A percentile compares a stretch with the other conserved stretches of the same genome.
These are phyloP conservation scores for Porodaedalea pini DNA, from an alignment of 1,284 basidiomycete species.

Conservation along the genomic window DNA sequence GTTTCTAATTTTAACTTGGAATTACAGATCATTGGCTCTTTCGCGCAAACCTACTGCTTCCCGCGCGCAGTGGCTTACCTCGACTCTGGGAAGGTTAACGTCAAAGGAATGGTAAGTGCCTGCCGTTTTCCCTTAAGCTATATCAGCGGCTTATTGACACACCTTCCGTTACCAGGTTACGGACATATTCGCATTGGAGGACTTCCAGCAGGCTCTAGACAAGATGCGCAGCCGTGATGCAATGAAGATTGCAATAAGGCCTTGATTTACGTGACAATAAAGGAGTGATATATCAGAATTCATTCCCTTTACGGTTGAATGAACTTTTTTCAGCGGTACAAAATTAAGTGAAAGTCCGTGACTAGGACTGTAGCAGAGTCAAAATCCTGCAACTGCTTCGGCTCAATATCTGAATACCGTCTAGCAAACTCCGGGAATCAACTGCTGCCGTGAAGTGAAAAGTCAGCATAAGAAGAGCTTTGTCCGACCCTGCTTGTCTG, in stretches of 20 bases:
- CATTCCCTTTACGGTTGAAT: no score
- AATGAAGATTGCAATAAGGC: conserved; percentile 40
- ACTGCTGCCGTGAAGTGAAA: no score
- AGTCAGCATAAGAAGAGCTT: no score
- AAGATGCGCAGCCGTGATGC: conserved; percentile 50
- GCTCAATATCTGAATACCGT: no score
- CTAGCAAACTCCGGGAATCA: no score
- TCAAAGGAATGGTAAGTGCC: conserved; percentile 51
- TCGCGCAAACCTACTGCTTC: conserved; percentile 60
- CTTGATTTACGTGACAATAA: conserved; percentile 18
- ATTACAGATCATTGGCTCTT: conserved; percentile 54
- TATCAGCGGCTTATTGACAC: not conserved
- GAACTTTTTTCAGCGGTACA: no score
- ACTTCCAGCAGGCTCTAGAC: conserved; percentile 58
- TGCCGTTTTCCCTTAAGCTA: not conserved
- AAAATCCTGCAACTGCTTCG: no score
- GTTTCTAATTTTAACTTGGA: not conserved
- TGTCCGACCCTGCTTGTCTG: no score
- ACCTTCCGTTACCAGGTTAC: conserved; percentile 36
- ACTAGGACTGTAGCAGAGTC: no score
- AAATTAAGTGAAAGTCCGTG: no score
- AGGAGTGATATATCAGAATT: not conserved
- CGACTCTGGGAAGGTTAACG: conserved; percentile 55
- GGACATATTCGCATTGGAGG: conserved; percentile 49
- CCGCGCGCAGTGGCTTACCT: conserved; percentile 59